Base-by-base conservation (phyloP, 176 grass and related monocot species). In the Aegilops speltoides region DNA sequence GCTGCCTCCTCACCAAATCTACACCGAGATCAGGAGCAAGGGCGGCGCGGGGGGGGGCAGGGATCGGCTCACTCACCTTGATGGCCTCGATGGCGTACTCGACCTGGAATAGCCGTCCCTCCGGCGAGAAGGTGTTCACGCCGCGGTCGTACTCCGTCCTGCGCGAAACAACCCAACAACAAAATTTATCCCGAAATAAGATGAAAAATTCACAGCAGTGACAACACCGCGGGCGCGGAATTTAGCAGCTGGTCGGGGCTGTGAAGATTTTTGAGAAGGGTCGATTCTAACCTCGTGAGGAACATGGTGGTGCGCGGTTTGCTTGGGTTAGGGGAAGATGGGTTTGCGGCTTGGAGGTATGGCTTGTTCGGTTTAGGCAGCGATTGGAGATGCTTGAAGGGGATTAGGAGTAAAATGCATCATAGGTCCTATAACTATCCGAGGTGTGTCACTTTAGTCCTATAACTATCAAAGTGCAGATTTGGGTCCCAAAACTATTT, bases 41-140 rank as follows among this genome's bases (percentile, higher is more conserved):
- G 50, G 33, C n/a, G 67, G 68, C 7, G 37, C 2, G 38, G 38
- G 38, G 57, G 33, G 40, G 22, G 10, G 73, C 24, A 76, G 72
- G 41, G 41, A 15, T 50, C 17, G 72, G 41, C 14, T 52, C 48
- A 17, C 79, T 77, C 60, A 98, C 93, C 93, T 95, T 98, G 83
- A 98, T 98, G 63, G 93, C 95, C 89, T 98, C 95, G 64, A 98
- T 98, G 81, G 95, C 95, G 86, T 98, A 98, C 68, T 98, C 93
- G 40, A 95, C 95, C 93, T 98, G 95, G 86, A 95, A 98, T 61
- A 98, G 73, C 80, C 91, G 81, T n/a, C 93, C 95, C 87, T 98
- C 95, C 24, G 95, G 95, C 3, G 95, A 98, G 88, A 98, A 95
- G 34, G 95, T 93, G 85, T 95, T 95, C 52, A 98, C 95, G 9